Base-by-base conservation (phyloP, 352 stramenopile genomes). In the Globisporangium iwayamae region DNA sequence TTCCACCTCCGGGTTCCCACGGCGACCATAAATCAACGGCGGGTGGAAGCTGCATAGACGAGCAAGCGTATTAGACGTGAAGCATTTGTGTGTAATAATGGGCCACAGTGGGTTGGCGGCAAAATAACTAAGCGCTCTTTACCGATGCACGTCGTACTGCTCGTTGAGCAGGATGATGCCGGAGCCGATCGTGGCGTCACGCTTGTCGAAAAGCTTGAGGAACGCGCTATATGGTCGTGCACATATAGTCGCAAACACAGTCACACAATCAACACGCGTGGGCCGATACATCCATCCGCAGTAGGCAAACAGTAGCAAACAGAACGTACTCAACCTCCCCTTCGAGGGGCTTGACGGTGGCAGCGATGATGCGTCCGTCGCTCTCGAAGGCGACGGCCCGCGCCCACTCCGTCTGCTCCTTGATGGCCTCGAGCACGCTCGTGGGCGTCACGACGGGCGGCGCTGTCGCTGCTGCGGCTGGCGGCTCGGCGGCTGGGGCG, bases 121-220 rank as follows among this genome's bases (percentile, higher is more conserved):
- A 43, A 13, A 58, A 20, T 30, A 4, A 9, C 3, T 54, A 6
- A 22, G 39, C 41, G 2, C 3, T 14, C 38, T 74, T 36, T 61
- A 91, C 83, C 83, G 79, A 60, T 93, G 85, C 45, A 94, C 83
- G 63, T 94, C 85, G 62, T 88, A 94, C 67, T 94, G 85, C 70
- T 94, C 85, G 28, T 78, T 84, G 5, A 87, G 68, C 36, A 90
- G 58, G 8, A 94, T 63, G 65, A 92, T 90, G 0, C 85, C 85
- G 0, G 78, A 76, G 18, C 73, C 81, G 62, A 94, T 91, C 34
- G 85, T 90, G 39, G 81, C 72, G 30, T 94, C 85, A 10, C 85
- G 85, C 76, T 90, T 90, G 70, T 86, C 74, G 38, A 89, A 90
- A n/a, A 94, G 77, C 60, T 85, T 83, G 8, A 81, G 46, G 39